Base-by-base conservation (phyloP, 768 basidiomycete species). In the Boletales sp. region DNA sequence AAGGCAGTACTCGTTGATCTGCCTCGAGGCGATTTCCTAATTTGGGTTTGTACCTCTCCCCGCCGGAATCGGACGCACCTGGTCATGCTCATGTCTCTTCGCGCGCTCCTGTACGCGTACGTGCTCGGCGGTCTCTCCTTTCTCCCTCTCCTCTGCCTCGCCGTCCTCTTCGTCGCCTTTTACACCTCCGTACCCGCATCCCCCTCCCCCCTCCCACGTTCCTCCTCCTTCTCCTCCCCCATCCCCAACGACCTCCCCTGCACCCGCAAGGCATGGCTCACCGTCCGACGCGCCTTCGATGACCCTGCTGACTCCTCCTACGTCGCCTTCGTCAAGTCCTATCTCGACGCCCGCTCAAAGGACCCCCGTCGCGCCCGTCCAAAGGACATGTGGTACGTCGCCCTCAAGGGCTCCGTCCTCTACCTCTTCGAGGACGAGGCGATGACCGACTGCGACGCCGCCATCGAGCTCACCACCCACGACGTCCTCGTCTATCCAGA, bases 371-470 rank as follows among this genome's bases (percentile, higher is more conserved):
- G 81, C 37, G 83, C 87, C 13, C 78, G 88, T 44, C 91, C 93
- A 14, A 92, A 91, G 70, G 94, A 96, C 65, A 86, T 80, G 80
- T 96, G 90, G 84, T 96, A 86, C 65, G 89, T 87, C 46, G 91
- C 86, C 8, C 77, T 98, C 65, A 97, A 97, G 75, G 90, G 88
- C 39, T 87, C 83, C 60, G 84, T 95, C 35, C 72, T 98, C 30
- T 97, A 92, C 69, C 73, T 98, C 18, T 97, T 96, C 70, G 93
- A 95, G 68, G 90, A 94, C 68, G 93, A 96, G 70, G 77, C 74
- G 14, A 90, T 90, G 84, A 79, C 80, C 46, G 94, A 97, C 57
- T 94, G 91, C 70, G 87, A 86, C 62, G 92, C 86, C 4, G 94
- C 86, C n/a, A 78, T 98, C 39, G 89, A 95, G 64, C 72, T 97